Base-by-base conservation (phyloP, 768 basidiomycete species). In the Mycena latifolia region DNA sequence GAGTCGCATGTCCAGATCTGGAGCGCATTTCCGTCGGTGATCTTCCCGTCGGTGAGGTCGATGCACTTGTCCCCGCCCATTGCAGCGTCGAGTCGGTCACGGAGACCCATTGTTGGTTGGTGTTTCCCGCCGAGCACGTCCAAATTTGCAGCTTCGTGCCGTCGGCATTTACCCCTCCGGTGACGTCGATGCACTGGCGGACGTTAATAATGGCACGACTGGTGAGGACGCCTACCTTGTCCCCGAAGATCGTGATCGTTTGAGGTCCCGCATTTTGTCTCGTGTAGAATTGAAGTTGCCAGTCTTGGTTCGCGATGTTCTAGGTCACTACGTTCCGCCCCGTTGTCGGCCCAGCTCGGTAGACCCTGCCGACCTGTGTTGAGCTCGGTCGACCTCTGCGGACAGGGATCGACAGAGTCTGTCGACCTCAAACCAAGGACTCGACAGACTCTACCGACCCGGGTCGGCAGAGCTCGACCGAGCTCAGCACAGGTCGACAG, bases 1-100 rank as follows among this genome's bases (percentile, higher is more conserved):
- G 35, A 35, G 25, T 2, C 27, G 37, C 61, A 63, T 10, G 62
- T 63, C 31, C 43, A 63, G 17, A 63, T 31, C 22, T 63, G 62
- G 25, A 63, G 48, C 15, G 18, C 27, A 7, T 39, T 61, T 4
- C 51, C 41, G 22, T 61, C 60, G 27, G 28, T 31, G 20, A 60
- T 60, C 17, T 15, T 29, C 22, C 59, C 60, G 17, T 31, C 39
- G 1, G 51, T 53, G 60, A 61, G 60, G 22, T 61, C 60, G 41
- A 61, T 61, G 51, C 60, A 61, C 29, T 61, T 61, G 50, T 61
- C 22, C 51, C 39, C 31, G 17, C 29, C 60, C 60, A 61, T 11
- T 43, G 60, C 17, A 61, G 15, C 7, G 51, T 61, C 6, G 2
- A 14, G 41, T 61, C 51, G 15, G n/a, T 33, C 29, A 45, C 7